phyloP scores from a whole-genome alignment of 805 yeast species.

The Myxozyma geophila region DNA sequence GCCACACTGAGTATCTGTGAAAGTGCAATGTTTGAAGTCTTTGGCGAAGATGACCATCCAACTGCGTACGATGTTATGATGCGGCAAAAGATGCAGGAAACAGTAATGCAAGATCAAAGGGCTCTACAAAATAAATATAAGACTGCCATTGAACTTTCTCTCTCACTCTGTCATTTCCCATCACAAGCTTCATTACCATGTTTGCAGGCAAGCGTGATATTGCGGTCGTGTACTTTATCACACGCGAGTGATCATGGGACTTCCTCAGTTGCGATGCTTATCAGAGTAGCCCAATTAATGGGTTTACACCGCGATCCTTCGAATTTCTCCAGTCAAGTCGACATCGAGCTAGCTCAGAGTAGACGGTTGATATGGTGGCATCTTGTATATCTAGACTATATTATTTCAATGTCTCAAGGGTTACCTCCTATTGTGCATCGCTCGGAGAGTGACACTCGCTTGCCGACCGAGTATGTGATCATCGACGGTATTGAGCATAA shows the following conservation, averaged over 20 bases:
- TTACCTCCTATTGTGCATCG: slow-evolving; percentile 28
- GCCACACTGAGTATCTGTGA: slow-evolving; percentile 26
- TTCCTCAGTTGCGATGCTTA: slow-evolving; percentile 17
- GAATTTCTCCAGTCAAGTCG: slow-evolving; percentile 14
- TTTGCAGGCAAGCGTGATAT: slow-evolving; percentile 21
- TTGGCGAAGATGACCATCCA: slow-evolving; percentile 4
- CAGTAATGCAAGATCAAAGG: slow-evolving; percentile 8
- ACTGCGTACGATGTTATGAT: slow-evolving; percentile 10
- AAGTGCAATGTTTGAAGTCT: slow-evolving; percentile 16
- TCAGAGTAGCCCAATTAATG: slow-evolving; percentile 32
- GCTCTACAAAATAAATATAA: slow-evolving; percentile 14
- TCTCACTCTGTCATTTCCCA: slow-evolving; percentile 19
- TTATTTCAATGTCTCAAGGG: slow-evolving; percentile 30
- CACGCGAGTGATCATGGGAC: slow-evolving; percentile 17
- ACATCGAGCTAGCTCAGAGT: slow-evolving; percentile 12
- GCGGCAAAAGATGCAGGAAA: slow-evolving; percentile 12
- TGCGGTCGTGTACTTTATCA: slow-evolving; percentile 1
- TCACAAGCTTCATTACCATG: slow-evolving; percentile 23
- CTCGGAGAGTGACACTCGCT: slow-evolving; percentile 19
- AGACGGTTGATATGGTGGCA: slow-evolving; percentile 34
- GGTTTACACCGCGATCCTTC: slow-evolving; percentile 34
- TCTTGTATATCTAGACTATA: slow-evolving; percentile 23
- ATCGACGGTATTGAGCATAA: slow-evolving; percentile 18
- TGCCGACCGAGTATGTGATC: slow-evolving; percentile 22
- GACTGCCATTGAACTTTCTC: slow-evolving; percentile 22